phyloP scores from a whole-genome alignment of 176 grass and related monocot species.

The Oryza brachyantha region DNA sequence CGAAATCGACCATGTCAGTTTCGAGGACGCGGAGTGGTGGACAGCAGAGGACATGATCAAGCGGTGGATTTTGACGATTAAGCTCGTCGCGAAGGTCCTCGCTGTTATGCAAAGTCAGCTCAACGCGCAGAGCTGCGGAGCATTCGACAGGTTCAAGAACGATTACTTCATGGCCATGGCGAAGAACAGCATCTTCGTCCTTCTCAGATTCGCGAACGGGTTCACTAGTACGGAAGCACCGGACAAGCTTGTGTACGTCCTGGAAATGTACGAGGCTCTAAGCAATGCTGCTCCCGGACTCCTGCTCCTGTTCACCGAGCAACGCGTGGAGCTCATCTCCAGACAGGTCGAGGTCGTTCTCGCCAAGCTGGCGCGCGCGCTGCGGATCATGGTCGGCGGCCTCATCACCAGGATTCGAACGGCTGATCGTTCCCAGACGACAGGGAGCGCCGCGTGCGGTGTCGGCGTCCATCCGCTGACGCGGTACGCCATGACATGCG shows the following conservation, averaged over 20 bases:
- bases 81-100: constrained; percentile 22
- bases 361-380: constrained; percentile 11
- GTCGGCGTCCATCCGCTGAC: constrained; percentile 24
- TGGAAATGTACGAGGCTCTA: constrained; percentile 12
- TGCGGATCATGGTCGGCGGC: background rate
- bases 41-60: constrained; percentile 19
- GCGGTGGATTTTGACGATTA: constrained; percentile 33
- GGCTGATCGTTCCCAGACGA: background rate
- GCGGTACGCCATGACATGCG: constrained; percentile 16
- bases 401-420: background rate
- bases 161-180: constrained; percentile 26
- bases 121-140: background rate
- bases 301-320: background rate
- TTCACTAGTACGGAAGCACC: background rate
- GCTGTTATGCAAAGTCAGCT: constrained; percentile 31
- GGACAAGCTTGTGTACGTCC: constrained; percentile 29
- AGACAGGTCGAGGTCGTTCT: background rate
- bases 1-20: background rate
- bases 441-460: too few relatives aligned
- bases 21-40: constrained; percentile 38
- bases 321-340: constrained; percentile 6
- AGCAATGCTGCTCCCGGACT: background rate
- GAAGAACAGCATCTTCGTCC: background rate
- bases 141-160: constrained; percentile 32
- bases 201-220: constrained; percentile 27